These are phyloP conservation scores for Diaporthe nobilis DNA, from an alignment of 2,329 filamentous ascomycete genomes.

Conservation along the genomic window DNA sequence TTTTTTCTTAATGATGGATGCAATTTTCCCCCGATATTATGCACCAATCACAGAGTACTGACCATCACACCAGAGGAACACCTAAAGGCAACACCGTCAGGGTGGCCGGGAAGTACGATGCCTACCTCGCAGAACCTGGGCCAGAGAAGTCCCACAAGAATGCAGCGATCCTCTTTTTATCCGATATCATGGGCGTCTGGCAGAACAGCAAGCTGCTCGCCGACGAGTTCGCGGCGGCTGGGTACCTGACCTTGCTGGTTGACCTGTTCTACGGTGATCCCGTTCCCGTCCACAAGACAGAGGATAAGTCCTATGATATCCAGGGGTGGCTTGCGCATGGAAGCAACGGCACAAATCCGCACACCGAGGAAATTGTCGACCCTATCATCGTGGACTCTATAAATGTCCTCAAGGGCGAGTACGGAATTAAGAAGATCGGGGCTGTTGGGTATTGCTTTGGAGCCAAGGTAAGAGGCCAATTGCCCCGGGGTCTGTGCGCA, in stretches of 20 bases:
- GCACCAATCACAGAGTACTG: background rate
- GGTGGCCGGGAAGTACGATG: background rate
- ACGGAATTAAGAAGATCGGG: background rate
- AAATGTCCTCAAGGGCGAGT: background rate
- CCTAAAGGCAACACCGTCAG: background rate
- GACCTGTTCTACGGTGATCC: conserved; percentile 5
- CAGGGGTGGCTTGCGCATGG: background rate
- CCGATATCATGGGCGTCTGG: background rate
- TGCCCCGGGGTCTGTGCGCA: too few species aligned
- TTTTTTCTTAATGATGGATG: too few species aligned
- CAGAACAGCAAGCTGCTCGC: conserved; percentile 2
- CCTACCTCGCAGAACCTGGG: background rate
- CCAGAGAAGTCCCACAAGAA: background rate
- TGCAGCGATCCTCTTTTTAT: background rate
- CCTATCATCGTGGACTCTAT: background rate
- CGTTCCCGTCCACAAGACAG: background rate
- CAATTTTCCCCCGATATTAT: background rate
- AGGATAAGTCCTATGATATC: background rate
- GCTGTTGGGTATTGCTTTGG: conserved; percentile 6
- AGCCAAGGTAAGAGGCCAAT: background rate
- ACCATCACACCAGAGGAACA: background rate
- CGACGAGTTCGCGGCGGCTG: background rate
- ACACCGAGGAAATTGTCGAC: background rate
- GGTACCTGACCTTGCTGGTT: background rate
- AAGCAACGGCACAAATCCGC: background rate